phyloP scores from a whole-genome alignment of 208 protist species.

The Leishmania amazonensis region DNA sequence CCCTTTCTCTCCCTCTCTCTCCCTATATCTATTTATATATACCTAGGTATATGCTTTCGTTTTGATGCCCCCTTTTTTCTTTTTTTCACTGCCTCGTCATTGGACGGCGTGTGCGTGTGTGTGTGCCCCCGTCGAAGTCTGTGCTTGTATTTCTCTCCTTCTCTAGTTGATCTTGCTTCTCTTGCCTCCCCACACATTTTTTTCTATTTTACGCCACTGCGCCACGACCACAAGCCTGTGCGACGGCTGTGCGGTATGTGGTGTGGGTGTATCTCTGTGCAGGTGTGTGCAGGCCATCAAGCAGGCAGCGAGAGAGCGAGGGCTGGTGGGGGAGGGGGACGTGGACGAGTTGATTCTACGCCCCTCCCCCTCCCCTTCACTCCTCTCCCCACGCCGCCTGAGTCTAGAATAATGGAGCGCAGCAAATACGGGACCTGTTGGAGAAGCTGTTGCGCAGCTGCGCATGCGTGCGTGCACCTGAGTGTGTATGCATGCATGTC shows the following conservation, averaged over 20 bases:
- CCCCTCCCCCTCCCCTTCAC: neutral
- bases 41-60: neutral
- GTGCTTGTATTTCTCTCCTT: neutral
- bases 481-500: neutral
- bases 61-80: neutral
- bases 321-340: neutral
- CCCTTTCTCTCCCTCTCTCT: neutral
- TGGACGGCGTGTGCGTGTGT: neutral
- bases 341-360: no score
- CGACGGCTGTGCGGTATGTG: neutral
- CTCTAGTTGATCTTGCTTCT: neutral
- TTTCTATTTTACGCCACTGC: neutral
- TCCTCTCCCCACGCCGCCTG: neutral
- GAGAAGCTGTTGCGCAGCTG: neutral
- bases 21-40: neutral
- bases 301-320: neutral
- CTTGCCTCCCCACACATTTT: neutral
- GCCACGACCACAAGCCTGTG: neutral
- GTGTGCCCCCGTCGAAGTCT: neutral
- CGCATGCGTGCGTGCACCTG: neutral
- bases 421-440: neutral
- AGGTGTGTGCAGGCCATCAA: neutral
- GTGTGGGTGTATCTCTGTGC: neutral
- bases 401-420: neutral
- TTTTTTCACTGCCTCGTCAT: neutral